Base-by-base conservation (phyloP, 2,329 filamentous ascomycete genomes). In the Dactylonectria macrodidyma region DNA sequence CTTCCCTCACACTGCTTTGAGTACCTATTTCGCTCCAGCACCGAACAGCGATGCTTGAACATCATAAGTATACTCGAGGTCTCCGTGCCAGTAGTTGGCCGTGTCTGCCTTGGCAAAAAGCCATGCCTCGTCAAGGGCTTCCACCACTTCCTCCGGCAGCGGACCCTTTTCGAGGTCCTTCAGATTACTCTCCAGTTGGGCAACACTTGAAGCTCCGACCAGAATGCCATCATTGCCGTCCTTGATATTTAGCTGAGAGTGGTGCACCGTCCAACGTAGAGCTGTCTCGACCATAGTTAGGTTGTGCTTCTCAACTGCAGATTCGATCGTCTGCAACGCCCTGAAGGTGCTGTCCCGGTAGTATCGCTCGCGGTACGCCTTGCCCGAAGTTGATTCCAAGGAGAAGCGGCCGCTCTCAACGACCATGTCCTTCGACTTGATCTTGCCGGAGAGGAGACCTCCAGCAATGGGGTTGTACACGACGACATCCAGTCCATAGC, bases 401-500 rank as follows among this genome's bases (percentile, higher is more conserved):
- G 90, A 92, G 83, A 92, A 97, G 41, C 93, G 89, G 12, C 94
- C 93, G 65, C 91, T 89, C 0, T 83, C 80, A 0, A 92, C 93
- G 24, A 85, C 80, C 47, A 85, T 79, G 72, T 94, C 91, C 56
- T 83, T 82, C 59, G 88, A 88, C 82, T 92, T 93, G 84, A 93
- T 90, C 82, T 95, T 95, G 70, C 93, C 94, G 10, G 90, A 92
- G 80, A 97, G 92, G 12, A 97, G 83, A 2, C 94, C 94, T 22
- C 93, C 94, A 1, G 93, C 93, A 62, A 95, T 84, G 1, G 93
- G 94, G 79, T 96, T 97, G 82, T 95, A 95, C 48, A 94, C 85
- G 8, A 95, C 93, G 52, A 96, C 87, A 70, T 95, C 92, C 24
- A 96, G 85, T 2, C 92, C 92, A 78, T 94, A 95, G 59, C 92